Evolutionary conservation across 2,329 filamentous ascomycete genomes (phyloP).

Genomic region (Aureobasidium sp.): DNA sequence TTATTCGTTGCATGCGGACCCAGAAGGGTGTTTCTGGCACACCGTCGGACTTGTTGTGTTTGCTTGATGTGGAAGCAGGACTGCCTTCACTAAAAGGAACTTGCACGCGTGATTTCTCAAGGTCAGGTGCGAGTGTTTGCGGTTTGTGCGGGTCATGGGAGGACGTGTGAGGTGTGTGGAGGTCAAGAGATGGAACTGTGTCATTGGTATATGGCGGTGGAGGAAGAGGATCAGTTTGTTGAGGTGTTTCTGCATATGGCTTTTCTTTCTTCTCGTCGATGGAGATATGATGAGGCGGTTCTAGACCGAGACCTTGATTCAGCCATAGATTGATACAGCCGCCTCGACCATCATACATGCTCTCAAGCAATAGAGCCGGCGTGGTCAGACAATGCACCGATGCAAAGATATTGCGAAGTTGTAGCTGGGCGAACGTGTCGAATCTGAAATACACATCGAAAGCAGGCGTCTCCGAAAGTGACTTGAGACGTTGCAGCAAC

Average conservation of each 20-base stretch:
- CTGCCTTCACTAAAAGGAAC: not conserved
- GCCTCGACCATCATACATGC: constrained; percentile 10
- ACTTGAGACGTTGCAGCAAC: not conserved
- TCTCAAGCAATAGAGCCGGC: not conserved
- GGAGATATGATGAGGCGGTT: not conserved
- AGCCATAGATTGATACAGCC: not conserved
- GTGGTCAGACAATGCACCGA: not conserved
- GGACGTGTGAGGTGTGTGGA: not conserved
- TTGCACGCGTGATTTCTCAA: not conserved
- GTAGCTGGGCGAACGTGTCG: not conserved
- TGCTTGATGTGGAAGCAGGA: not conserved
- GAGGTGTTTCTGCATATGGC: not conserved
- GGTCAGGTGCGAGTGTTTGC: too few relatives aligned
- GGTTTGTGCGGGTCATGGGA: not conserved
- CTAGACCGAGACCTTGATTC: not conserved
- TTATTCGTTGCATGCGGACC: not conserved
- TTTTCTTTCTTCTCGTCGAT: not conserved
- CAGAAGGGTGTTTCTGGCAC: not conserved
- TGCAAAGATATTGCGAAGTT: not conserved
- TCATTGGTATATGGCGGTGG: not conserved
- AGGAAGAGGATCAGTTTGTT: not conserved
- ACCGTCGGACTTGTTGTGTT: not conserved
- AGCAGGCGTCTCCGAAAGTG: not conserved
- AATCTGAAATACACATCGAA: constrained; percentile 5
- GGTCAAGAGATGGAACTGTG: not conserved